Evolutionary conservation across 169 alveolate genomes (phyloP).

Genomic region (Cryptosporidium canis): DNA sequence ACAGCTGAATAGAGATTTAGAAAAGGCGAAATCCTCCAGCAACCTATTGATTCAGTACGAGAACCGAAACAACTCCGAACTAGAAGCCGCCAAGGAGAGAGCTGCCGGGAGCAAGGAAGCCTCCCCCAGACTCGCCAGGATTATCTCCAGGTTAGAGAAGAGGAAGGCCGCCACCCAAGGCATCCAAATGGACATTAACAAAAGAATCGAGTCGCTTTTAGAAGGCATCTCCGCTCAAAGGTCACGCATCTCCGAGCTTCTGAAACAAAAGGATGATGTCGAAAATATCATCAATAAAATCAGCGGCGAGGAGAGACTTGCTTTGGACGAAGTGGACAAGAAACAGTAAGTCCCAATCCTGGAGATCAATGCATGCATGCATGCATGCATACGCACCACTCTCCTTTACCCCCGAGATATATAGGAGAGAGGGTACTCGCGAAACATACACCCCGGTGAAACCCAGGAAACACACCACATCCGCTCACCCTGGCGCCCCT

Average conservation of each 20-base stretch:
- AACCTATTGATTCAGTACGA: slow-evolving; percentile 21
- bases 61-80: slow-evolving; percentile 8
- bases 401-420: too few relatives aligned
- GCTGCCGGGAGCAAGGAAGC: not conserved
- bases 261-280: not conserved
- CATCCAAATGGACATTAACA: not conserved
- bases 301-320: not conserved
- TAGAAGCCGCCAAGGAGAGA: not conserved
- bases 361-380: not conserved
- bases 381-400: too few relatives aligned
- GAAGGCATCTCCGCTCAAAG: not conserved
- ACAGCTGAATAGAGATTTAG: slow-evolving; percentile 28
- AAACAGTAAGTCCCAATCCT: not conserved
- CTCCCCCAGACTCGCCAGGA: not conserved
- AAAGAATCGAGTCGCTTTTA: not conserved
- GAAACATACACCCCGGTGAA: too few relatives aligned
- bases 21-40: slow-evolving; percentile 3
- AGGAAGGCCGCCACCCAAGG: not conserved
- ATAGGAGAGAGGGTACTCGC: too few relatives aligned
- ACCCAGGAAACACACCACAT: too few relatives aligned
- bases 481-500: too few relatives aligned
- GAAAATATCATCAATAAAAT: not conserved
- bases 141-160: not conserved
- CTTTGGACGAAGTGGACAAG: not conserved
- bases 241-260: not conserved